These are phyloP conservation scores for Lachancea sp. DNA, from an alignment of 805 yeast species.

Conservation along the genomic window DNA sequence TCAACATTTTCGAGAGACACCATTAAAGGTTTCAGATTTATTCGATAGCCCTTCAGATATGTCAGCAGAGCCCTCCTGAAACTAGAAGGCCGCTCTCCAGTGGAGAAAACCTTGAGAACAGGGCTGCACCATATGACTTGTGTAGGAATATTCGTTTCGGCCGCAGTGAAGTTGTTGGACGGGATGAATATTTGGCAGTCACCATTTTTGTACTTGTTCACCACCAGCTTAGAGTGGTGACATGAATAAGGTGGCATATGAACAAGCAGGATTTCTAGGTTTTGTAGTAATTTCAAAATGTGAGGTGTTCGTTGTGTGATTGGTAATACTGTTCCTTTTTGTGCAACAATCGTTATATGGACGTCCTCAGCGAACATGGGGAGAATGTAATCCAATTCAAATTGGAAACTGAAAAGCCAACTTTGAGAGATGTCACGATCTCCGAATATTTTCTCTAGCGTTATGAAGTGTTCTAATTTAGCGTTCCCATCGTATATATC, in stretches of 20 bases:
- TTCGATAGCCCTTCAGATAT: conserved; percentile 41
- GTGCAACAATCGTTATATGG: conserved; percentile 28
- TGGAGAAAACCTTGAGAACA: conserved; percentile 14
- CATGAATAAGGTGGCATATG: conserved; percentile 37
- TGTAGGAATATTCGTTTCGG: conserved; percentile 52
- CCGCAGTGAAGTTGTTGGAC: conserved; percentile 50
- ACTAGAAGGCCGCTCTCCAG: conserved; percentile 7
- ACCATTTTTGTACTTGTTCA: conserved; percentile 45
- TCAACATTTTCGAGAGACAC: conserved; percentile 33
- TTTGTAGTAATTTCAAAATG: conserved; percentile 3
- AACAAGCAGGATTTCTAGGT: conserved; percentile 16
- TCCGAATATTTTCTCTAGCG: conserved; percentile 32
- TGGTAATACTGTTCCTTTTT: conserved; percentile 31
- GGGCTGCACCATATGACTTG: conserved; percentile 67
- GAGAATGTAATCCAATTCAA: conserved; percentile 38
- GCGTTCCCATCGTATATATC: conserved; percentile 15
- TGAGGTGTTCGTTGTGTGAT: conserved; percentile 12
- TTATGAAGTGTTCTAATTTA: conserved; percentile 16
- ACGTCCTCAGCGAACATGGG: conserved; percentile 24
- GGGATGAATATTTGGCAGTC: conserved; percentile 48
- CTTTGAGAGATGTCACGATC: conserved; percentile 33
- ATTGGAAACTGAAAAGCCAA: conserved; percentile 45
- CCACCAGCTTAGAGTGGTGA: conserved; percentile 66
- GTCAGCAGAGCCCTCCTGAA: conserved; percentile 42
- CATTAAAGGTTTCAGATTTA: conserved; percentile 16